Base-by-base conservation (phyloP, 306 rosid species). In the Albizia julibrissin region DNA sequence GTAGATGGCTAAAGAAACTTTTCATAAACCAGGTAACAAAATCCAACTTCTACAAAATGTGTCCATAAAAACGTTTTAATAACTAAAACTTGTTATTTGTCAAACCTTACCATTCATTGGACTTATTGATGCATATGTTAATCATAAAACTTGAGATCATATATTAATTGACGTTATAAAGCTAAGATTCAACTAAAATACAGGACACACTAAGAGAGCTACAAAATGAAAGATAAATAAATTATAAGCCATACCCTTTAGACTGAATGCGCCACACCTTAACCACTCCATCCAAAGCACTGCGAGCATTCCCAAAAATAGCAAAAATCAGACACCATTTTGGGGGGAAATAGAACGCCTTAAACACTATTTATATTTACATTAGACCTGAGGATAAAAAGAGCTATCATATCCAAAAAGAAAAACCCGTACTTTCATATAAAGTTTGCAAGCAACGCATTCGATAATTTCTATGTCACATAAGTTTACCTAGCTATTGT, bases 241-340 rank as follows among this genome's bases (percentile, higher is more conserved):
- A 84, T 52, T 37, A 24, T 69, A 74, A 52, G 70, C 67, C 88
- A 80, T 92, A 95, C 97, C 99, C 99, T 85, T 65, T 88, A 58
- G 97, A 75, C 39, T 88, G 99, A 86, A 93, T 87, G 89, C 92
- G 92, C 99, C 99, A 95, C 62, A 95, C 82, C 87, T 91, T 91
- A 88, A 95, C 91, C 52, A 88, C 54, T 84, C 97, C 98, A 89
- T 95, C 99, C 92, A 95, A 87, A 67, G 99, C 94, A 87, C 99
- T 95, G 97, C 85, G 92, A 81, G 74, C 75, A 87, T 83, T 82
- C 77, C 80, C 75, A 90, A 85, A 72, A 70, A 33, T 68, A 72
- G 34, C 78, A 78, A 58, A 37, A 64, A 77, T 85, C 81, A 88
- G 86, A 70, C 69, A 77, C 27, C 33, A 34, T 7, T 6, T 50